Conservation (phyloP, 192 early-diverging fungal genomes). For the Linnemannia schmuckeri region DNA sequence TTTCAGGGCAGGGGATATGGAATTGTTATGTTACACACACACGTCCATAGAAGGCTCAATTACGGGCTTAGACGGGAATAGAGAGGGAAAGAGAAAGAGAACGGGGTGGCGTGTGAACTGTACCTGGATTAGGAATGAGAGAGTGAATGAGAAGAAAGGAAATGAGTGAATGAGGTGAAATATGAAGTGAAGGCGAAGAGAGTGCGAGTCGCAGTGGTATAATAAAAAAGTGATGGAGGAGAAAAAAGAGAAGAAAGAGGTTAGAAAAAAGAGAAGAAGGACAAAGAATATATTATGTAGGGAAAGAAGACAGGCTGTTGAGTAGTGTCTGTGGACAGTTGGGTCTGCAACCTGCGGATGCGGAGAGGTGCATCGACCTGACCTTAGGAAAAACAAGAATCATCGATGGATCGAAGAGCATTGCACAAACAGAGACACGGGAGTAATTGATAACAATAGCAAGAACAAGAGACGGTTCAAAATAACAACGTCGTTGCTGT, state of each 20-base stretch:
- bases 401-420: neutral
- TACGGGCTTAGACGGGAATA: neutral
- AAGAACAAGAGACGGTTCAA: neutral
- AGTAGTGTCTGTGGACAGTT: neutral
- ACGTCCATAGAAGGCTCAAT: neutral
- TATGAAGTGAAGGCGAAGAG: neutral
- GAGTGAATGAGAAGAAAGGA: neutral
- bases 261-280: neutral
- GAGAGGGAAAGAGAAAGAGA: neutral
- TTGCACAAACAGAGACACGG: neutral
- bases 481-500: neutral
- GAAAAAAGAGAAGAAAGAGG: neutral
- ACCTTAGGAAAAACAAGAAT: neutral
- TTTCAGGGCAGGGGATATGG: constrained; percentile 3
- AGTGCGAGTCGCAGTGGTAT: neutral
- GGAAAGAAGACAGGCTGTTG: neutral
- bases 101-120: neutral
- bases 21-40: neutral
- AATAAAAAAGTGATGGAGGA: neutral
- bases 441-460: neutral
- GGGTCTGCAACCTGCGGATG: neutral
- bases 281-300: neutral
- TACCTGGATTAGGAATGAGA: neutral
- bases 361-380: neutral
- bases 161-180: neutral